These are phyloP conservation scores for Macrolepiota fuliginosa DNA, from an alignment of 768 basidiomycete species.

Conservation along the genomic window DNA sequence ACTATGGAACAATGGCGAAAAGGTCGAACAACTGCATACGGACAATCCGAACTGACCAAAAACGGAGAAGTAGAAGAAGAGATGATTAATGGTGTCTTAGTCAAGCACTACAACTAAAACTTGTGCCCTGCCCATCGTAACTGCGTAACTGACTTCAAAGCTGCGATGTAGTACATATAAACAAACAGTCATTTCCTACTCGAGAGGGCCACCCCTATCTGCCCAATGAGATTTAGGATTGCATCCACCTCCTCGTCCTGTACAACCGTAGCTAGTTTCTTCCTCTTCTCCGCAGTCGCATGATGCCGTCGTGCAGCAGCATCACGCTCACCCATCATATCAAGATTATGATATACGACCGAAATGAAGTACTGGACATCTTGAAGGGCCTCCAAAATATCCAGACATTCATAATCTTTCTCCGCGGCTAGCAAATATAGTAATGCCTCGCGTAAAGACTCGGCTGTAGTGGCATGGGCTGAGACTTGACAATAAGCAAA, in stretches of 20 bases:
- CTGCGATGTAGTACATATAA: neutral
- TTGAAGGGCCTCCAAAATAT: conserved; percentile 55
- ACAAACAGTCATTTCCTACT: conserved; percentile 22
- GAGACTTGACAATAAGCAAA: neutral
- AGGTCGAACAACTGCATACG: conserved; percentile 50
- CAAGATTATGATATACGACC: conserved; percentile 71
- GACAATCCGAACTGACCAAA: conserved; percentile 40
- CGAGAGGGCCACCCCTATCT: conserved; percentile 57
- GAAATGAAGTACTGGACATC: conserved; percentile 75
- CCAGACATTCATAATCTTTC: conserved; percentile 56
- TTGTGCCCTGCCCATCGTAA: neutral
- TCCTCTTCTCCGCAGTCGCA: conserved; percentile 38
- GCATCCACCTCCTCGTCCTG: conserved; percentile 52
- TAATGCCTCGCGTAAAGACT: conserved; percentile 53
- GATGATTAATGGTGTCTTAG: conserved; percentile 49
- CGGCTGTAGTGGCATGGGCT: conserved; percentile 22
- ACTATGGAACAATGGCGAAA: conserved; percentile 54
- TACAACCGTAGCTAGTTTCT: conserved; percentile 38
- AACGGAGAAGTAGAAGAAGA: conserved; percentile 53
- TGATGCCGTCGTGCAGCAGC: conserved; percentile 48
- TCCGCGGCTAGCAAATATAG: conserved; percentile 63
- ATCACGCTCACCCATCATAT: conserved; percentile 52
- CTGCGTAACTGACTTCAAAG: neutral
- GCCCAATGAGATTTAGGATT: conserved; percentile 55
- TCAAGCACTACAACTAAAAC: conserved; percentile 53